Evolutionary conservation across 2,329 filamentous ascomycete genomes (phyloP).

Genomic region (Penicillium sp.): DNA sequence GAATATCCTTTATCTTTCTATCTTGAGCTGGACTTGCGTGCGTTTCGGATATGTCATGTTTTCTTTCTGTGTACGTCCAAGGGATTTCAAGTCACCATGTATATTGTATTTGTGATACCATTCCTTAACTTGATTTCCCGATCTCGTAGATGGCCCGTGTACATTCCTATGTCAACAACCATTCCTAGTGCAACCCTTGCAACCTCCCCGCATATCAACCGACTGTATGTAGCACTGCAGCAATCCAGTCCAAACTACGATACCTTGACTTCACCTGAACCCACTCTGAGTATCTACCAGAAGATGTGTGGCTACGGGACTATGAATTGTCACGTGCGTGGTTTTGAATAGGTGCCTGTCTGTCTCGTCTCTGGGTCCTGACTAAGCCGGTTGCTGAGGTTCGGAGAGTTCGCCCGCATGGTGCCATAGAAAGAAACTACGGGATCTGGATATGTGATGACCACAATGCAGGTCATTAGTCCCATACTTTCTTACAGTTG

Average conservation of each 20-base stretch:
- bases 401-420: too few relatives aligned
- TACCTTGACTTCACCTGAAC: neutral
- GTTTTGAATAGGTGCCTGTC: too few relatives aligned
- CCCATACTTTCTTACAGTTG: too few relatives aligned
- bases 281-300: neutral
- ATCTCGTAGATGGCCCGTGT: neutral
- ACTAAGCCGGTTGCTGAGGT: too few relatives aligned
- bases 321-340: too few relatives aligned
- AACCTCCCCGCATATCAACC: neutral
- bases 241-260: neutral
- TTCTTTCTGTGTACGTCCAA: conserved; percentile 7
- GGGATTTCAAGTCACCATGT: conserved; percentile 11
- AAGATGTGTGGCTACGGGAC: too few relatives aligned
- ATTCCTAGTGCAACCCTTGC: neutral
- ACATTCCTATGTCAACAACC: neutral
- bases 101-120: conserved; percentile 17
- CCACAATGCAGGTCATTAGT: too few relatives aligned
- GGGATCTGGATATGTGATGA: too few relatives aligned
- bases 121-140: conserved; percentile 7
- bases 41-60: conserved; percentile 14
- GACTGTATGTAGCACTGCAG: neutral
- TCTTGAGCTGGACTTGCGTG: conserved; percentile 13
- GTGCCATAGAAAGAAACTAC: too few relatives aligned
- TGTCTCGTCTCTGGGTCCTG: too few relatives aligned
- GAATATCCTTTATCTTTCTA: conserved; percentile 4